phyloP scores from a whole-genome alignment of 495 filamentous ascomycete species.

The Trypethelium eluteriae region DNA sequence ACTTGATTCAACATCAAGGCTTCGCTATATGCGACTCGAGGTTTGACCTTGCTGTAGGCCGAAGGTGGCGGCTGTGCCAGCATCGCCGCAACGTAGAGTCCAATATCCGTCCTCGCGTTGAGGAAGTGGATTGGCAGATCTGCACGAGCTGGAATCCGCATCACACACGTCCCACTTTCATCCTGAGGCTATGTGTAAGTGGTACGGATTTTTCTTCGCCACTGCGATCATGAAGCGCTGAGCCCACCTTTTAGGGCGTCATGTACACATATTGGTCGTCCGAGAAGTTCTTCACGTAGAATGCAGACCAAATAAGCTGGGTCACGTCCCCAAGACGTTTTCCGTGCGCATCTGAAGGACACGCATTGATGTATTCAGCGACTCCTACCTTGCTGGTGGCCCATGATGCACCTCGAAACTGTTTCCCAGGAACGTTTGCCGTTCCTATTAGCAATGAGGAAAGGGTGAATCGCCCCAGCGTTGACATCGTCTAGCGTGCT shows the following conservation, averaged over 20 bases:
- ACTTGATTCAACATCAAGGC: not conserved
- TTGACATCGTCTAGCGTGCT: slow-evolving; percentile 41
- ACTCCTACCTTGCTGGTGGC: slow-evolving; percentile 38
- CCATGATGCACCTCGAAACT: not conserved
- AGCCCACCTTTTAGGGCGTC: not conserved
- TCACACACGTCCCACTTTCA: not conserved
- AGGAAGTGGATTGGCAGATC: not conserved
- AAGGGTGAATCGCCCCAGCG: slow-evolving; percentile 43
- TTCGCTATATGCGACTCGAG: not conserved
- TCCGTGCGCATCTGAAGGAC: slow-evolving; percentile 52
- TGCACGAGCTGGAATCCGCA: not conserved
- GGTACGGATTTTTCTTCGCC: too few relatives aligned
- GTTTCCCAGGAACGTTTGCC: slow-evolving; percentile 18
- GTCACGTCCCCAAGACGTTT: not conserved
- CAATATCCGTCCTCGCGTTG: not conserved
- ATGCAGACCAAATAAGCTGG: not conserved
- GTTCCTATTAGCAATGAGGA: slow-evolving; percentile 36
- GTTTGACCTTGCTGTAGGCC: not conserved
- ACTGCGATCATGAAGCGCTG: too few relatives aligned
- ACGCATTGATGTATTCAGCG: slow-evolving; percentile 55
- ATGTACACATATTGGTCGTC: not conserved
- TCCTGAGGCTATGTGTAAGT: not conserved
- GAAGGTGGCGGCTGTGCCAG: not conserved
- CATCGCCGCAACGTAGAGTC: not conserved
- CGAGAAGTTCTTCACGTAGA: not conserved